A percentile compares a stretch with the other conserved stretches of the same genome.
phyloP scores from a whole-genome alignment of 2,329 filamentous ascomycete genomes.

The Boeremia exigua region DNA sequence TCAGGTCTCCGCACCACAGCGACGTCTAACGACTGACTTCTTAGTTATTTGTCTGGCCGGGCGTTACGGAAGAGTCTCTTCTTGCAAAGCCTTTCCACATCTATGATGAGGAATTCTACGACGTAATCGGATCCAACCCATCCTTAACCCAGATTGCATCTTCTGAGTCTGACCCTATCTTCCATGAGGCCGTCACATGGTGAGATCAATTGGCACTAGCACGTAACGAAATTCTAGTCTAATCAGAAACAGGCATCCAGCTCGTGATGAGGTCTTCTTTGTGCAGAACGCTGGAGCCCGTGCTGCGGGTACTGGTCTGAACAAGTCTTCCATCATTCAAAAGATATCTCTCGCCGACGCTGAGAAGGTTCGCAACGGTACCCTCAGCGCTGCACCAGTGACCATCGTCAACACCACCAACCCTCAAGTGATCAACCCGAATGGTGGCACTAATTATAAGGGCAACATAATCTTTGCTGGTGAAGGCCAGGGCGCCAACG shows the following conservation, averaged over 20 bases:
- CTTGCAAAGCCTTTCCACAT: slow-evolving; percentile 33
- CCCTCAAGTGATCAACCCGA: slow-evolving; percentile 35
- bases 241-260: slow-evolving; percentile 17
- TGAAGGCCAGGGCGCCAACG: slow-evolving; percentile 29
- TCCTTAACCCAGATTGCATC: slow-evolving; percentile 31
- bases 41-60: slow-evolving; percentile 30
- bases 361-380: slow-evolving; percentile 31
- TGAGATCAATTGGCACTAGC: not conserved
- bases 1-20: not conserved
- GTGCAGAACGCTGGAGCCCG: slow-evolving; percentile 33
- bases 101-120: slow-evolving; percentile 34
- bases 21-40: slow-evolving; percentile 6
- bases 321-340: slow-evolving; percentile 35
- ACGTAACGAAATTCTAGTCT: not conserved
- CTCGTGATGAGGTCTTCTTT: slow-evolving; percentile 33
- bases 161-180: slow-evolving; percentile 31
- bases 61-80: slow-evolving; percentile 28
- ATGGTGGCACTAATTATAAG: slow-evolving; percentile 31
- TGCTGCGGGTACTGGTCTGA: slow-evolving; percentile 32
- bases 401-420: slow-evolving; percentile 32
- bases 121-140: slow-evolving; percentile 31
- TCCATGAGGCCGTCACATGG: slow-evolving; percentile 35
- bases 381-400: slow-evolving; percentile 25
- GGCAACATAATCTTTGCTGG: slow-evolving; percentile 34
- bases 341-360: slow-evolving; percentile 34